Conservation (phyloP, 2,329 filamentous ascomycete species). For the Coniochaeta ligniaria region DNA sequence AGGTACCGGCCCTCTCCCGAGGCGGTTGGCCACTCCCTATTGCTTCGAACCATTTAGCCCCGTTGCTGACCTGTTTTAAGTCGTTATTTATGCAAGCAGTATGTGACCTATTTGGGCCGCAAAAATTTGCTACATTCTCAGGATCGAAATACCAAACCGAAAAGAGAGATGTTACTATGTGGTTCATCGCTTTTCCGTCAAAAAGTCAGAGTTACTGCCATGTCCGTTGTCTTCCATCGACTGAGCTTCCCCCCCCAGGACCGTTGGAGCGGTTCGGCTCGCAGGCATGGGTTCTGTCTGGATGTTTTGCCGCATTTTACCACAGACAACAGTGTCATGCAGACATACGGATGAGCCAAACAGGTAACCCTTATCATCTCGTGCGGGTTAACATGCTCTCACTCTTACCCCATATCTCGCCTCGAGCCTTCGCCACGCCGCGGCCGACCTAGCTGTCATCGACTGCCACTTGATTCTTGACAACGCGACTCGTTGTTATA, state of each 20-base stretch:
- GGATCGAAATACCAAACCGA: background rate
- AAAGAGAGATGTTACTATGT: background rate
- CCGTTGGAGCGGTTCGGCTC: background rate
- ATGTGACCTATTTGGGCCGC: background rate
- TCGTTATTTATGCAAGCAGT: background rate
- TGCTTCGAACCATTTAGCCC: too few relatives aligned
- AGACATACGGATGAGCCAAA: slow-evolving; percentile 4
- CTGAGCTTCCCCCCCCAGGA: too few relatives aligned
- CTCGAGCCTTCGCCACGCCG: background rate
- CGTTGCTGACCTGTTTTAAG: background rate
- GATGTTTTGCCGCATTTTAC: slow-evolving; percentile 13
- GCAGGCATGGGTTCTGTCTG: background rate
- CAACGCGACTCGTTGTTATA: background rate
- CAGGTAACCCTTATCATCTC: slow-evolving; percentile 2
- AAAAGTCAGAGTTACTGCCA: background rate
- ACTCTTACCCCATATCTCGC: background rate
- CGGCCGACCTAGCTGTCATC: background rate
- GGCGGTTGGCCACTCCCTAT: too few relatives aligned
- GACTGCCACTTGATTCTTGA: background rate
- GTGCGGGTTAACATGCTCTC: background rate
- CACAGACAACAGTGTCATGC: slow-evolving; percentile 9
- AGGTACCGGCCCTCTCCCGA: too few relatives aligned
- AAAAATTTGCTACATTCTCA: background rate
- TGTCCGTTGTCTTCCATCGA: background rate
- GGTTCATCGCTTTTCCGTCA: background rate